These are phyloP conservation scores for Coffea canephora DNA, from an alignment of 257 asterid genomes.

Conservation along the genomic window DNA sequence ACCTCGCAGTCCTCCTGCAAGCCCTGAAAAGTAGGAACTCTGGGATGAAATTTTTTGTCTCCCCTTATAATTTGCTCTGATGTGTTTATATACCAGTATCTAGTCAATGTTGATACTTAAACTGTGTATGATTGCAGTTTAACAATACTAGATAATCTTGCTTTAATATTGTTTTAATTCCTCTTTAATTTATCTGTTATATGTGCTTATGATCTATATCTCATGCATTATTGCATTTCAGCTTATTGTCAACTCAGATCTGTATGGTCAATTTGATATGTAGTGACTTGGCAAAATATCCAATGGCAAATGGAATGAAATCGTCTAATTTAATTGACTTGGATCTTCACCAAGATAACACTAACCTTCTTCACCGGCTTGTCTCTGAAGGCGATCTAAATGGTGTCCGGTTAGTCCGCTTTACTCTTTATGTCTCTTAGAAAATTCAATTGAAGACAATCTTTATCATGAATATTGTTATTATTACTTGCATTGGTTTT, in stretches of 20 bases:
- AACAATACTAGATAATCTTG: too few species aligned
- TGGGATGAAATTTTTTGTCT: conserved; percentile 20
- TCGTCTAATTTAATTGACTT: conserved; percentile 41
- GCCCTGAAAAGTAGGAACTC: conserved; percentile 84
- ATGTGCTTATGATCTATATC: not conserved
- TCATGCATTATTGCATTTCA: not conserved
- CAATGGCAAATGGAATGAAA: conserved; percentile 58
- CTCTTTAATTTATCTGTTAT: too few species aligned
- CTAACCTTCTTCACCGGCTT: conserved; percentile 65
- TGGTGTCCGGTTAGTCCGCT: conserved; percentile 71
- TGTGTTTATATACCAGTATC: not conserved
- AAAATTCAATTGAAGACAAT: not conserved
- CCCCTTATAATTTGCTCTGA: conserved; percentile 6
- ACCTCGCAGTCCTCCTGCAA: conserved; percentile 94
- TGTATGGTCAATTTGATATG: conserved; percentile 24
- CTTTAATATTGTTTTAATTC: not conserved
- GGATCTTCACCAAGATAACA: conserved; percentile 51
- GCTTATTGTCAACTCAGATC: not conserved
- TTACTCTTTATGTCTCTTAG: conserved; percentile 5
- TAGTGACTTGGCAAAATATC: conserved; percentile 59
- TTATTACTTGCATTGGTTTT: not conserved
- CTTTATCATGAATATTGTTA: not conserved
- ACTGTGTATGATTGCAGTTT: too few species aligned
- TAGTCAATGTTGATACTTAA: too few species aligned
- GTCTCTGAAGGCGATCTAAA: conserved; percentile 79